Percentiles rank a stretch among this genome's conserved stretches.
Conservation (phyloP, 495 filamentous ascomycete species). For the Aspergillus haitiensis region DNA sequence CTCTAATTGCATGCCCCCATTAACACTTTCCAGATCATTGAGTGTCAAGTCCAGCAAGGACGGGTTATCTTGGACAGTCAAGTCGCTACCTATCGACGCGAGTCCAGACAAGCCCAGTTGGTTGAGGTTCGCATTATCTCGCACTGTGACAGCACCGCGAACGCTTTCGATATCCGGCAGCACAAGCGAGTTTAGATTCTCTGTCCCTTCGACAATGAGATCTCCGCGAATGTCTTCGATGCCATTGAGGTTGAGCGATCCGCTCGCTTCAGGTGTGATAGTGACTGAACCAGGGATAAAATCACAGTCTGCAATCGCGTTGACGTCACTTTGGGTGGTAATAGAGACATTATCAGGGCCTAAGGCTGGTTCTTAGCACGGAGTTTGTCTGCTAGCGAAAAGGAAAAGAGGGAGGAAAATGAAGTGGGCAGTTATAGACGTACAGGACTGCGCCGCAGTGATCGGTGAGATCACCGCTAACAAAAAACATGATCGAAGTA, state of each 20-base stretch:
- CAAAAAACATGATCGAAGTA: background rate
- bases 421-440: background rate
- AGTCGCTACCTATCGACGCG: constrained; percentile 15
- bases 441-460: constrained; percentile 14
- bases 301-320: constrained; percentile 28
- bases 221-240: constrained; percentile 31
- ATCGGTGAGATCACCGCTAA: constrained; percentile 3
- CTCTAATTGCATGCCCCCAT: constrained; percentile 27
- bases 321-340: constrained; percentile 32
- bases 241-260: constrained; percentile 29
- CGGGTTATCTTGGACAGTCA: constrained; percentile 29
- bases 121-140: constrained; percentile 23
- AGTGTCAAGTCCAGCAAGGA: constrained; percentile 25
- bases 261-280: constrained; percentile 27
- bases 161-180: constrained; percentile 30
- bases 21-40: constrained; percentile 29
- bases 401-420: background rate
- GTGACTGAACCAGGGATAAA: constrained; percentile 30
- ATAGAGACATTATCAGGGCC: constrained; percentile 31
- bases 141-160: constrained; percentile 26
- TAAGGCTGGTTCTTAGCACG: constrained; percentile 6
- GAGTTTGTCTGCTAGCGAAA: background rate
- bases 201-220: constrained; percentile 25
- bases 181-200: constrained; percentile 22
- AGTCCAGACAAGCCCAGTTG: constrained; percentile 21